Evolutionary conservation across 2,329 filamentous ascomycete genomes (phyloP), one percentile per base, ranked within the genome.

Genomic region (Clonostachys byssicola): DNA sequence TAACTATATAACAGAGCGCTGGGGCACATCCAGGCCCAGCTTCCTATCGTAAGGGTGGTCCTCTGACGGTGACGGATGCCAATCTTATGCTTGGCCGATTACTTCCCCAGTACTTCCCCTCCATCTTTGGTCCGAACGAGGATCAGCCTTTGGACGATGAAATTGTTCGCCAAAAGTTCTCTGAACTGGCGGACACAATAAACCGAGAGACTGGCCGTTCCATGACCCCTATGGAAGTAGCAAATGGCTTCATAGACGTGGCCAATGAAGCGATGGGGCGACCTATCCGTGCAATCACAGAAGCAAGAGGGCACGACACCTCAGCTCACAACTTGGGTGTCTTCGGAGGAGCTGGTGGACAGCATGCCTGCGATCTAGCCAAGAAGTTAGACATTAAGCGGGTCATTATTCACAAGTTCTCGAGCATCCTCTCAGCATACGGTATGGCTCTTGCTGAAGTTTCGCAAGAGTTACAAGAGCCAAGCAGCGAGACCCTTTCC

Each of bases 221-320:
- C 49, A 53, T 66, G 33, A 62, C 58, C 0, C 49, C 60, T 0
- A 61, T 66, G 34, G 63, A 67, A 17, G 57, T 68, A 36, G 86
- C 87, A 0, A 82, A 83, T 51, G 88, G 87, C 0, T 89, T 89
- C 56, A 76, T 90, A 57, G 82, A 87, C 50, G 83, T 90, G 41
- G 86, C 86, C 3, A 89, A 89, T 52, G 85, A 88, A 63, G 82
- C 85, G 0, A 89, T 90, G 86, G 83, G 82, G 4, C 73, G 87
- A 33, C 88, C 88, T 0, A 91, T 91, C 50, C 77, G 88, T 40
- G 33, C 42, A 7, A 14, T 44, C 6, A 44, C 42, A 0, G 86
- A 90, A 64, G 86, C 85, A 5, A 51, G 61, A n/a, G 61, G 59
- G 8, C 62, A 58, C 40, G 60, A 58, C 10, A 58, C 60, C 0